Evolutionary conservation across 192 early-diverging fungal genomes (phyloP).

Genomic region (Obelidium mucronatum): DNA sequence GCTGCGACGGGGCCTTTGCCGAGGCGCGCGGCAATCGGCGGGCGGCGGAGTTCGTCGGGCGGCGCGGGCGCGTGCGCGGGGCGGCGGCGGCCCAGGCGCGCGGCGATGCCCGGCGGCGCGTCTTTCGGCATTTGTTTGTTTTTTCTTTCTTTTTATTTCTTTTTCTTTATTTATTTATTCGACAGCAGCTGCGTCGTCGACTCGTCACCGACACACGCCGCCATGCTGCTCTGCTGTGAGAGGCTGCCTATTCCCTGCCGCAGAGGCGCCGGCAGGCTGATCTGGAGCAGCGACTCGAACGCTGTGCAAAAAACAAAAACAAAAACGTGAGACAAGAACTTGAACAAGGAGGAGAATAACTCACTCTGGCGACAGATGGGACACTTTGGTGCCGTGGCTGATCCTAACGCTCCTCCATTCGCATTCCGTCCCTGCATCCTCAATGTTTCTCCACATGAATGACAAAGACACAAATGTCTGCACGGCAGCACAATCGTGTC

Average conservation of each 20-base stretch:
- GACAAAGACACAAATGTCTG: slow-evolving; percentile 83
- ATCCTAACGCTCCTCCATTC: not conserved
- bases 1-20: not conserved
- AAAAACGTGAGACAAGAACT: not conserved
- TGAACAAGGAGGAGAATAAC: not conserved
- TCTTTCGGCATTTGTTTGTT: slow-evolving; percentile 4
- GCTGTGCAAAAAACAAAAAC: not conserved
- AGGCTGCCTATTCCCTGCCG: too few species aligned
- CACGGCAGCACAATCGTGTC: slow-evolving; percentile 81
- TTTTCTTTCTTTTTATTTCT: not conserved
- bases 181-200: not conserved
- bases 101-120: not conserved
- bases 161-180: not conserved
- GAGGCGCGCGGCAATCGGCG: slow-evolving; percentile 3
- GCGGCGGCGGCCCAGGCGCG: not conserved
- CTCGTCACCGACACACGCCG: not conserved
- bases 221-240: not conserved
- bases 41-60: too few species aligned
- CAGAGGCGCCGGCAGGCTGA: slow-evolving; percentile 6
- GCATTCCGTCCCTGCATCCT: slow-evolving; percentile 40
- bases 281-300: slow-evolving; percentile 31
- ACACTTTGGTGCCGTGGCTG: slow-evolving; percentile 43
- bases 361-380: slow-evolving; percentile 55
- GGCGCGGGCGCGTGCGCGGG: not conserved
- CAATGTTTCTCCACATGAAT: slow-evolving; percentile 74